Evolutionary conservation across 805 yeast genomes (phyloP).

Genomic region (Ogataea pilisensis): DNA sequence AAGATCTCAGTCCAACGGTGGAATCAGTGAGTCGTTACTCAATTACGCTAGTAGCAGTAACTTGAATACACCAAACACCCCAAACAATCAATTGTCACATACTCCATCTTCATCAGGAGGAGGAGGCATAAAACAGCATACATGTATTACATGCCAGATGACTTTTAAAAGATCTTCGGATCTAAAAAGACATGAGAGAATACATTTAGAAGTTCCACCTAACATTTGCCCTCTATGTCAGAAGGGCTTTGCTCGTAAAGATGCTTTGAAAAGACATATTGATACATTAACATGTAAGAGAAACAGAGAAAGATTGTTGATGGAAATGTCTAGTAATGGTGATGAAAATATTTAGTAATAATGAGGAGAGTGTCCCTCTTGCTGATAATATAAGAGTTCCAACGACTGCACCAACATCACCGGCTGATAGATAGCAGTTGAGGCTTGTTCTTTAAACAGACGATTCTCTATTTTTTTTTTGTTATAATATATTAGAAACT

Average conservation of each 20-base stretch:
- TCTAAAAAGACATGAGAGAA: conserved; percentile 70
- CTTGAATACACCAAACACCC: neutral
- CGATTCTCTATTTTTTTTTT: too few species aligned
- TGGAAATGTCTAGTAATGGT: conserved; percentile 3
- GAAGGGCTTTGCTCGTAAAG: conserved; percentile 80
- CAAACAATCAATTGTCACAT: neutral
- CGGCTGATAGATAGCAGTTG: too few species aligned
- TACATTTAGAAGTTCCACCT: conserved; percentile 67
- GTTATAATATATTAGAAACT: too few species aligned
- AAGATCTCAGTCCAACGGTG: neutral
- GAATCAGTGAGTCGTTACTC: neutral
- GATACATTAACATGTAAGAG: conserved; percentile 73
- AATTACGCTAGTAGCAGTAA: neutral
- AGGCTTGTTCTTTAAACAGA: too few species aligned
- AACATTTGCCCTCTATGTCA: conserved; percentile 74
- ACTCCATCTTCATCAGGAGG: conserved; percentile 1
- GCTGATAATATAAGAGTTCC: neutral
- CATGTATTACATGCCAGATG: conserved; percentile 57
- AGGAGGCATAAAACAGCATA: conserved; percentile 29
- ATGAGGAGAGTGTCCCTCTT: too few species aligned
- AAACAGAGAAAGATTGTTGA: conserved; percentile 52
- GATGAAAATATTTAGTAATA: too few species aligned
- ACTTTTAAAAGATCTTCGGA: conserved; percentile 67
- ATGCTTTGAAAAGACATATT: conserved; percentile 72
- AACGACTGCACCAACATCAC: too few species aligned